Evolutionary conservation across 179 eudicot species (phyloP).

Genomic region (Beta corolliflora): DNA sequence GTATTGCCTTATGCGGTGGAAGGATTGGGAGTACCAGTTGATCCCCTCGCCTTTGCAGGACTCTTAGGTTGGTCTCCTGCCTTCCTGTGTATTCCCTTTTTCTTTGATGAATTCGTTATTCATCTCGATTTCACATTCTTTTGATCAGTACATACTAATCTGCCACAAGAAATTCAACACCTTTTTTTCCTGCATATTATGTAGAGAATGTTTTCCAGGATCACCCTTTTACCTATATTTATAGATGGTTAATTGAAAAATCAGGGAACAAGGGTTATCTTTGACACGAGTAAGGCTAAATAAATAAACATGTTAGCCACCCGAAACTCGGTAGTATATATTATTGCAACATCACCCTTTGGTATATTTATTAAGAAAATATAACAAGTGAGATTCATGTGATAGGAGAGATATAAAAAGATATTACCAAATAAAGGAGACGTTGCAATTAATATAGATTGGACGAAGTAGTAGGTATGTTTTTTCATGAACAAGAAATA

Average conservation of each 20-base stretch:
- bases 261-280: background rate
- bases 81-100: background rate
- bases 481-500: background rate
- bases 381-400: too few relatives aligned
- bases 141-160: background rate
- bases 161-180: background rate
- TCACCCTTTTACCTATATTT: too few relatives aligned
- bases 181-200: too few relatives aligned
- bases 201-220: too few relatives aligned
- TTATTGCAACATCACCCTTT: too few relatives aligned
- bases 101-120: background rate
- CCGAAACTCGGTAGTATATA: background rate
- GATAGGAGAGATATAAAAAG: too few relatives aligned
- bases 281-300: background rate
- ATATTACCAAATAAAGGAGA: too few relatives aligned
- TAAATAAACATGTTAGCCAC: background rate
- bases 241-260: background rate
- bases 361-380: too few relatives aligned
- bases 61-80: conserved; percentile 63
- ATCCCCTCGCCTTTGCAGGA: conserved; percentile 98
- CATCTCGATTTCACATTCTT: background rate
- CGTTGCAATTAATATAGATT: too few relatives aligned
- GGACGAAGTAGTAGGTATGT: background rate
- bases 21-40: conserved; percentile 97
- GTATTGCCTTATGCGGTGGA: conserved; percentile 94